These are phyloP conservation scores for Mucor racemosus DNA, from an alignment of 371 early-diverging fungal genomes.

Conservation along the genomic window DNA sequence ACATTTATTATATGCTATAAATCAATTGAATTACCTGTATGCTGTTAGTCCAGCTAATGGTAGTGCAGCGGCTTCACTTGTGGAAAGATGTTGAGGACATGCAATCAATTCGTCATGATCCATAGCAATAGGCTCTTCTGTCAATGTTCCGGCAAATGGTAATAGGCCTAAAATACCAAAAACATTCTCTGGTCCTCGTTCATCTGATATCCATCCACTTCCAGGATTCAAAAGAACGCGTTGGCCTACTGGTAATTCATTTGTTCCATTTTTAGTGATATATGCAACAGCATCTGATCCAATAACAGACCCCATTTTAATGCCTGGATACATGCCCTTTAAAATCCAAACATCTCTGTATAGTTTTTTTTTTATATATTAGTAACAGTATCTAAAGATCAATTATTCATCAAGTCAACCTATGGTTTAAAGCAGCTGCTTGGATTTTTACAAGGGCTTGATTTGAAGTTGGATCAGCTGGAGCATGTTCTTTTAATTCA, in stretches of 20 bases:
- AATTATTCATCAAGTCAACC: constrained; percentile 31
- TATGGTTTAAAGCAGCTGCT: constrained; percentile 75
- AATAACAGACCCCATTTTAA: constrained; percentile 55
- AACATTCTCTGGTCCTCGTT: constrained; percentile 63
- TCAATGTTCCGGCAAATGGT: constrained; percentile 61
- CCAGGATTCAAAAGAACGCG: constrained; percentile 61
- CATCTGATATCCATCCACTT: constrained; percentile 58
- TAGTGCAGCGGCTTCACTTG: constrained; percentile 70
- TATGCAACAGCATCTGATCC: constrained; percentile 68
- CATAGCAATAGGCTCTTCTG: constrained; percentile 56
- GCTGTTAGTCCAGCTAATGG: constrained; percentile 78
- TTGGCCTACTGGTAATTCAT: constrained; percentile 26
- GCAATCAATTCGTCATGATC: constrained; percentile 52
- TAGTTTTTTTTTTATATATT: not conserved
- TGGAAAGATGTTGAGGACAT: constrained; percentile 64
- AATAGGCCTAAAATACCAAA: constrained; percentile 64
- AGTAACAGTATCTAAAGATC: not conserved
- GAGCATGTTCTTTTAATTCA: constrained; percentile 23
- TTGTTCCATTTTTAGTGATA: constrained; percentile 27
- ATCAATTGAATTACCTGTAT: constrained; percentile 38
- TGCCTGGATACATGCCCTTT: constrained; percentile 54
- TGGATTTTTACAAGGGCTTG: constrained; percentile 62
- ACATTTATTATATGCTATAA: not conserved
- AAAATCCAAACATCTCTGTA: constrained; percentile 66
- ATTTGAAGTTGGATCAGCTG: constrained; percentile 12